phyloP scores from a whole-genome alignment of 345 rosid species.

The Corchorus capsularis region DNA sequence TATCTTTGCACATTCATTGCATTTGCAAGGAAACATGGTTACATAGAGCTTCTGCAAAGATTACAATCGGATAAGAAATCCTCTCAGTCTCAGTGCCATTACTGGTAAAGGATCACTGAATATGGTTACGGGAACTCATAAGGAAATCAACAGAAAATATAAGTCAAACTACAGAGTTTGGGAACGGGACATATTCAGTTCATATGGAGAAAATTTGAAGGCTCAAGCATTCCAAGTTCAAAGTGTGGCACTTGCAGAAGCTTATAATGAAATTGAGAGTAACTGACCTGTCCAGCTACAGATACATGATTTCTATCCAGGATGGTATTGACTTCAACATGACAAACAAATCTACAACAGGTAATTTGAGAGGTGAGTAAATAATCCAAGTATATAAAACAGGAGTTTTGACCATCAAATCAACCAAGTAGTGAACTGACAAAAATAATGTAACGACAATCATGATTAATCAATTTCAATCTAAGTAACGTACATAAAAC shows the following conservation, averaged over 20 bases:
- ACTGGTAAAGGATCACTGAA: not conserved
- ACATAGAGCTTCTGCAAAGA: slow-evolving; percentile 89
- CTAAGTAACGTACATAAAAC: not conserved
- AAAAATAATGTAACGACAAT: not conserved
- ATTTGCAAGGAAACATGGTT: slow-evolving; percentile 98
- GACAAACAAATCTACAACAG: slow-evolving; percentile 81
- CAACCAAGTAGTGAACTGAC: not conserved
- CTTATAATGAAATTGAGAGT: not conserved
- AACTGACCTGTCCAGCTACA: slow-evolving; percentile 76
- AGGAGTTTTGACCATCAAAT: not conserved
- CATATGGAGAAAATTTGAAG: not conserved
- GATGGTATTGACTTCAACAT: slow-evolving; percentile 97
- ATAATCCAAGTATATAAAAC: not conserved
- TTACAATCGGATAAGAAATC: slow-evolving; percentile 10
- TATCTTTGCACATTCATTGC: slow-evolving; percentile 98
- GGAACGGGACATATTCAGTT: not conserved
- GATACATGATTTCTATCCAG: slow-evolving; percentile 92
- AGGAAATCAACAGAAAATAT: not conserved
- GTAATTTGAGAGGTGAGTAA: slow-evolving; percentile 10
- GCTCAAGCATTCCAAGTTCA: not conserved
- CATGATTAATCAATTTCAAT: not conserved
- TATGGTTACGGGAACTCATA: not conserved
- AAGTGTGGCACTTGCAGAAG: not conserved
- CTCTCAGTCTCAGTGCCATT: slow-evolving; percentile 16
- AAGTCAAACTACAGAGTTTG: not conserved